Percentiles rank a stretch among this genome's conserved stretches.
These are phyloP conservation scores for Kuraishia hungarica DNA, from an alignment of 805 yeast genomes.

Conservation along the genomic window DNA sequence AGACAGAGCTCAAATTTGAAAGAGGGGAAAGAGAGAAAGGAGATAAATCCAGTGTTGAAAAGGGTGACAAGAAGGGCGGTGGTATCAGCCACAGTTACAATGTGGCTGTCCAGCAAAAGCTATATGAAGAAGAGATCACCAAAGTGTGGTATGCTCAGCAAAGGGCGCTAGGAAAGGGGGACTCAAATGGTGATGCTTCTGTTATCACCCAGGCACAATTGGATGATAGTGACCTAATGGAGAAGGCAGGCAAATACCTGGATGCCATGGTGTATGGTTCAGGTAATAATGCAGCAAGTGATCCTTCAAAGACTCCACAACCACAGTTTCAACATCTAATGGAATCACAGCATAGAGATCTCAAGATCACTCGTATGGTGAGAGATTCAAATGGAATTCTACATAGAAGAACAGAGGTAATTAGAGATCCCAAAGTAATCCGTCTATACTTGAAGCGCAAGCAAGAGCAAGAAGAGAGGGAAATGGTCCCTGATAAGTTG, in stretches of 20 bases:
- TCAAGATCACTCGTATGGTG: conserved; percentile 69
- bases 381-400: conserved; percentile 79
- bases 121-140: conserved; percentile 84
- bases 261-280: background rate
- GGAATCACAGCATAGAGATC: conserved; percentile 21
- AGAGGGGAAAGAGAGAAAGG: background rate
- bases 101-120: conserved; percentile 79
- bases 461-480: conserved; percentile 28
- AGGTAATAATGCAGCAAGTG: background rate
- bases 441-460: conserved; percentile 68
- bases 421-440: conserved; percentile 81
- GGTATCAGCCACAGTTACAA: conserved; percentile 65
- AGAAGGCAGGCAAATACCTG: background rate
- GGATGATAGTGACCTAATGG: background rate
- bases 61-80: conserved; percentile 31
- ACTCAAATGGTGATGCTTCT: conserved; percentile 6
- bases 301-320: background rate
- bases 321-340: background rate
- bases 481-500: conserved; percentile 64
- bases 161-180: conserved; percentile 36
- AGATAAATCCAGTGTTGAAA: conserved; percentile 16
- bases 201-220: background rate
- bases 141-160: conserved; percentile 88
- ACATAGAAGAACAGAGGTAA: conserved; percentile 70
- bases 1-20: conserved; percentile 11